Evolutionary conservation across 768 basidiomycete species (phyloP).

Genomic region (Holtermannia corniformis): DNA sequence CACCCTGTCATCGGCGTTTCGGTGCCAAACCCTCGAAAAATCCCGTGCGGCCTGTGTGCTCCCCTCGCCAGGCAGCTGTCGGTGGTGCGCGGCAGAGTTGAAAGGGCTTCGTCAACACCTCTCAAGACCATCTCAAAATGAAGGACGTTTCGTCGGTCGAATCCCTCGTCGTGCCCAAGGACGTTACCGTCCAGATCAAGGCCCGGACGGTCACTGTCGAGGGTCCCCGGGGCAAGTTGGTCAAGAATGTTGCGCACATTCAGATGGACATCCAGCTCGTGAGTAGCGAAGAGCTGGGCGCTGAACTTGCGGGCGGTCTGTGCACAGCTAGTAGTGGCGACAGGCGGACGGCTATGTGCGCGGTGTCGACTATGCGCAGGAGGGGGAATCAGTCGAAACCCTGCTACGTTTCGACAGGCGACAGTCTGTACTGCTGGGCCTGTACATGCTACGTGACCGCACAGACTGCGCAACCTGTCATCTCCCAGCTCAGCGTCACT

Average conservation of each 20-base stretch:
- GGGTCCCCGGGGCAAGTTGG: constrained; percentile 81
- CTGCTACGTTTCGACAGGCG: too few relatives aligned
- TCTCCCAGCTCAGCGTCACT: not conserved
- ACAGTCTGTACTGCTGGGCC: too few relatives aligned
- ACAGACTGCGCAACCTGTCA: not conserved
- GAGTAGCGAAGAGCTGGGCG: constrained; percentile 12
- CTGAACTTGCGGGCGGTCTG: not conserved
- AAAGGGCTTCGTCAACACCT: too few relatives aligned
- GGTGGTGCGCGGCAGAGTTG: too few relatives aligned
- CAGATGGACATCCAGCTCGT: constrained; percentile 44
- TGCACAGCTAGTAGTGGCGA: too few relatives aligned
- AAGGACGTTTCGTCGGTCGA: constrained; percentile 42
- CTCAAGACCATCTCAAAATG: too few relatives aligned
- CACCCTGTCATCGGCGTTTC: not conserved
- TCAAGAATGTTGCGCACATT: constrained; percentile 57
- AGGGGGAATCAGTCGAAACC: too few relatives aligned
- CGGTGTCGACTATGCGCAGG: too few relatives aligned
- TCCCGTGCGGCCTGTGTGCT: not conserved
- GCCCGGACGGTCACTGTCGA: constrained; percentile 82
- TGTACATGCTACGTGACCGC: too few relatives aligned
- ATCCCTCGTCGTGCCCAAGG: constrained; percentile 46
- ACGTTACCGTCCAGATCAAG: constrained; percentile 77
- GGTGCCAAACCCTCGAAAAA: not conserved
- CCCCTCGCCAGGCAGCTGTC: too few relatives aligned
- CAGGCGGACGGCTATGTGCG: too few relatives aligned